A percentile compares a stretch with the other conserved stretches of the same genome.
These are phyloP conservation scores for Blastobotrys malaysiensis DNA, from an alignment of 1,139 yeast genomes.

Conservation along the genomic window DNA sequence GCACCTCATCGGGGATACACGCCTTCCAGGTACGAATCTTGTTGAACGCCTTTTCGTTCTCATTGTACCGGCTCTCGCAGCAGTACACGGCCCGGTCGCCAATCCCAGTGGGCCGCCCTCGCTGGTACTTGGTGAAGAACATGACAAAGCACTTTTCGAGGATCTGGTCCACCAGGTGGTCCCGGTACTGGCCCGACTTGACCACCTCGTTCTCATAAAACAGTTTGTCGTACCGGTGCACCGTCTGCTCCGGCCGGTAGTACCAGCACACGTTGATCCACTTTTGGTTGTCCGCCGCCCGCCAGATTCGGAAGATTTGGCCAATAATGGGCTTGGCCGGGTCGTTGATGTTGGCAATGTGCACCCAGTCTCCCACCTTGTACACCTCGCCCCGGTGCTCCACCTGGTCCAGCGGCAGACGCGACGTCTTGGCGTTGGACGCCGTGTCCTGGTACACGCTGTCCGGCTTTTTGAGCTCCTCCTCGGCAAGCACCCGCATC, in stretches of 20 bases:
- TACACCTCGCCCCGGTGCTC: slow-evolving; percentile 67
- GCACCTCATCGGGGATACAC: slow-evolving; percentile 92
- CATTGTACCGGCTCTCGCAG: slow-evolving; percentile 93
- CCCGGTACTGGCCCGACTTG: slow-evolving; percentile 95
- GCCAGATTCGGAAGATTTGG: slow-evolving; percentile 89
- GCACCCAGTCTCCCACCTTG: slow-evolving; percentile 93
- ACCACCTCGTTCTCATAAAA: slow-evolving; percentile 93
- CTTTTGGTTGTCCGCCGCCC: slow-evolving; percentile 65
- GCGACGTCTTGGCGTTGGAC: slow-evolving; percentile 44
- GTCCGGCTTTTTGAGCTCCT: slow-evolving; percentile 77
- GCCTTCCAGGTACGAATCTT: slow-evolving; percentile 98
- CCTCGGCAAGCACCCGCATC: slow-evolving; percentile 55
- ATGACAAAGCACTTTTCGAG: slow-evolving; percentile 93
- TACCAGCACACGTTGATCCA: slow-evolving; percentile 98
- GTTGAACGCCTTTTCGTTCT: slow-evolving; percentile 81
- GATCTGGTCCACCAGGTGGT: slow-evolving; percentile 82
- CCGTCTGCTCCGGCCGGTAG: slow-evolving; percentile 95
- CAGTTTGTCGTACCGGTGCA: slow-evolving; percentile 81
- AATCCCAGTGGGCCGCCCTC: slow-evolving; percentile 87
- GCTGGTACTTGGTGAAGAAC: slow-evolving; percentile 87
- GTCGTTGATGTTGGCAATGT: slow-evolving; percentile 80
- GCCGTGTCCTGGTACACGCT: slow-evolving; percentile 68
- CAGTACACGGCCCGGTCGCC: slow-evolving; percentile 65
- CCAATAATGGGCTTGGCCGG: slow-evolving; percentile 87
- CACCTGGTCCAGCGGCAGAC: slow-evolving; percentile 73